Evolutionary conservation across 2,329 filamentous ascomycete species (phyloP).

Genomic region (Colletotrichum gloeosporioides): DNA sequence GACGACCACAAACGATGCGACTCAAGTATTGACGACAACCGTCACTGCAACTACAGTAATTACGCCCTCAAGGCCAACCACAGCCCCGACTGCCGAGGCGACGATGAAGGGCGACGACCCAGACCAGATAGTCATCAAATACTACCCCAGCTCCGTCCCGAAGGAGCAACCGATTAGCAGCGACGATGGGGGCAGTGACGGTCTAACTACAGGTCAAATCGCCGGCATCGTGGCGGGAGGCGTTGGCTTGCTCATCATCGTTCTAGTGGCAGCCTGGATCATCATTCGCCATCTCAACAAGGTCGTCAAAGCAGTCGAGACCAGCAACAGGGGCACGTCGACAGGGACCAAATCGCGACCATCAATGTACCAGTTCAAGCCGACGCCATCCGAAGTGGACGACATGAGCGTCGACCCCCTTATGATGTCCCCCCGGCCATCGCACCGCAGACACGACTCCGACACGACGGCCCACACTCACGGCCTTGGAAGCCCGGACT

Average conservation of each 20-base stretch:
- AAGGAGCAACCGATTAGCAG: constrained; percentile 41
- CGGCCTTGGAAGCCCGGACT: constrained; percentile 25
- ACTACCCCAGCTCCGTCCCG: constrained; percentile 47
- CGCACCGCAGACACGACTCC: constrained; percentile 14
- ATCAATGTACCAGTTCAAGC: constrained; percentile 41
- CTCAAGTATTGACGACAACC: constrained; percentile 43
- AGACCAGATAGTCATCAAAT: constrained; percentile 43
- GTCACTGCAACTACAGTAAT: constrained; percentile 43
- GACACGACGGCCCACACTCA: constrained; percentile 5
- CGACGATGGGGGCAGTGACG: constrained; percentile 29
- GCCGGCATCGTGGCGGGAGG: constrained; percentile 61
- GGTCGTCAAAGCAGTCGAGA: constrained; percentile 45
- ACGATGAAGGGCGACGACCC: constrained; percentile 26
- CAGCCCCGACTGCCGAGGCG: constrained; percentile 27
- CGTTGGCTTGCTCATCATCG: constrained; percentile 50
- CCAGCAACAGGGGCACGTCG: constrained; percentile 36
- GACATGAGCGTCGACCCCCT: constrained; percentile 47
- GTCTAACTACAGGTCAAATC: constrained; percentile 46
- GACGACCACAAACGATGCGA: constrained; percentile 50
- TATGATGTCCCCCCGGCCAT: constrained; percentile 33
- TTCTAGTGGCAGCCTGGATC: constrained; percentile 51
- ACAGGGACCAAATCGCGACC: constrained; percentile 35
- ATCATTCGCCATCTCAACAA: constrained; percentile 56
- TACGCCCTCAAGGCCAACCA: constrained; percentile 38
- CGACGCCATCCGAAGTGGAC: constrained; percentile 49